Evolutionary conservation across 768 basidiomycete genomes (phyloP).

Genomic region (Termitomyces sp.): DNA sequence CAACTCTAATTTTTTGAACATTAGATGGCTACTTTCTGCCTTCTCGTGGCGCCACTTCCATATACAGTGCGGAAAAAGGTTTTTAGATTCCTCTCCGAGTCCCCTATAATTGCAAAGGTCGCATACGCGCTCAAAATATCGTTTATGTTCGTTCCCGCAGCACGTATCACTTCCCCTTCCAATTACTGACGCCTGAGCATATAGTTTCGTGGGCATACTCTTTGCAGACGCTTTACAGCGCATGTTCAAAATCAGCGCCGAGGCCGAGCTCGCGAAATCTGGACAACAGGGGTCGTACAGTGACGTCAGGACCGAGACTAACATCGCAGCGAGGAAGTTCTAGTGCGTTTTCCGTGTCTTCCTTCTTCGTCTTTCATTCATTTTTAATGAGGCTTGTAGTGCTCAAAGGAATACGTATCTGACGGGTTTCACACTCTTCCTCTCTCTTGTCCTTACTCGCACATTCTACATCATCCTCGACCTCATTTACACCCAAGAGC

Average conservation of each 20-base stretch:
- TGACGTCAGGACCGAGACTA: slow-evolving; percentile 79
- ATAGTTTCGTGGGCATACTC: slow-evolving; percentile 77
- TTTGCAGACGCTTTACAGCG: slow-evolving; percentile 92
- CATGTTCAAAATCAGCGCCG: slow-evolving; percentile 78
- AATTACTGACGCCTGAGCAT: neutral
- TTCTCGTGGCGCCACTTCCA: slow-evolving; percentile 84
- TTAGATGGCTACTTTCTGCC: slow-evolving; percentile 78
- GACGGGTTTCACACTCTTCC: slow-evolving; percentile 91
- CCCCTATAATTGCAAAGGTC: slow-evolving; percentile 69
- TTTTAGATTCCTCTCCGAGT: slow-evolving; percentile 70
- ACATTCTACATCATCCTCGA: slow-evolving; percentile 91
- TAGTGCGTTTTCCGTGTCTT: slow-evolving; percentile 52
- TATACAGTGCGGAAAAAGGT: slow-evolving; percentile 64
- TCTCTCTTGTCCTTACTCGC: slow-evolving; percentile 90
- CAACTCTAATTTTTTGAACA: neutral
- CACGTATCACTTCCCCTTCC: neutral
- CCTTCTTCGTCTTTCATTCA: neutral
- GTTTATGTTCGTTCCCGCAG: slow-evolving; percentile 65
- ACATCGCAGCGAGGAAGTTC: slow-evolving; percentile 88
- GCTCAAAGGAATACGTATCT: slow-evolving; percentile 90
- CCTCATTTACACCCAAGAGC: slow-evolving; percentile 85
- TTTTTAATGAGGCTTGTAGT: slow-evolving; percentile 29
- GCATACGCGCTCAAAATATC: slow-evolving; percentile 92
- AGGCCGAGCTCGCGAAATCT: slow-evolving; percentile 62
- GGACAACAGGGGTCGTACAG: slow-evolving; percentile 39